These are phyloP conservation scores for Luvunga scandens DNA, from an alignment of 345 rosid species.

Conservation along the genomic window DNA sequence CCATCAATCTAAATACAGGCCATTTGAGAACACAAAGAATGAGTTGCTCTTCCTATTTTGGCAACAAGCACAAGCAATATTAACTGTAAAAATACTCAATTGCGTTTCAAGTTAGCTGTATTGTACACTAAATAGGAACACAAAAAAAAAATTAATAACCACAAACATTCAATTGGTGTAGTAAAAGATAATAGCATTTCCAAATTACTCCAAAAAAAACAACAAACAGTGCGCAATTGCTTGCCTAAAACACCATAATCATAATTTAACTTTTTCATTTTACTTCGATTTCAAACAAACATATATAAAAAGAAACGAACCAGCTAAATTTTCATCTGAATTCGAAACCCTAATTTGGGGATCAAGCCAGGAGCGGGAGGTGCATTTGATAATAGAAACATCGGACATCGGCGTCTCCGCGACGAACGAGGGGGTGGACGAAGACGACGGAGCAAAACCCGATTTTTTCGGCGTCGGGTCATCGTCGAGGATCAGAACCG, in stretches of 20 bases:
- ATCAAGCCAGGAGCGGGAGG: slow-evolving; percentile 18
- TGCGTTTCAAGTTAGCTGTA: neutral
- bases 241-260: neutral
- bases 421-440: slow-evolving; percentile 45
- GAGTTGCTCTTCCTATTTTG: neutral
- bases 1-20: neutral
- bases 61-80: neutral
- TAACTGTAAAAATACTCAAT: neutral
- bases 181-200: neutral
- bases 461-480: slow-evolving; percentile 57
- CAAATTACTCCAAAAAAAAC: neutral
- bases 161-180: neutral
- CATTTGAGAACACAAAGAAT: neutral
- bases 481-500: slow-evolving; percentile 50
- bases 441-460: slow-evolving; percentile 19
- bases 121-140: no score
- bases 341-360: slow-evolving; percentile 25
- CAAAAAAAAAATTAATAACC: neutral
- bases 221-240: neutral
- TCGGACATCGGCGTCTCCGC: slow-evolving; percentile 70
- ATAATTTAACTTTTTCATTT: neutral
- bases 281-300: neutral
- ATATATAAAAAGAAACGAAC: slow-evolving; percentile 26
- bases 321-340: slow-evolving; percentile 27
- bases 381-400: slow-evolving; percentile 39